Evolutionary conservation across 2,329 filamentous ascomycete genomes (phyloP).

Genomic region (Bipolaris sorokiniana): DNA sequence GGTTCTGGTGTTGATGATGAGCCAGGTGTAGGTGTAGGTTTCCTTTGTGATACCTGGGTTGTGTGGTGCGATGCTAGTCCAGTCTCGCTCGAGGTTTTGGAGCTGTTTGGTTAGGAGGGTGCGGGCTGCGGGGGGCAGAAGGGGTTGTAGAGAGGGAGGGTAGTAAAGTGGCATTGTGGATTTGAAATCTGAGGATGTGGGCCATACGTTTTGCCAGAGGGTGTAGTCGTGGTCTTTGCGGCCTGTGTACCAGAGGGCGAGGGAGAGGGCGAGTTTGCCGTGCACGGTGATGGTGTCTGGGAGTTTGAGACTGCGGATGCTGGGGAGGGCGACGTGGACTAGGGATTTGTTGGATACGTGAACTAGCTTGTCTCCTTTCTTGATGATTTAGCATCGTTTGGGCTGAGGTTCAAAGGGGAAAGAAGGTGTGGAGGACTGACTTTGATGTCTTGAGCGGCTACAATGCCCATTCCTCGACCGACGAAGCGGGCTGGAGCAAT

Average conservation of each 20-base stretch:
- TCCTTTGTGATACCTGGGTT: constrained; percentile 51
- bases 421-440: constrained; percentile 51
- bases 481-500: constrained; percentile 71
- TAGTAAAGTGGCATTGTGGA: constrained; percentile 64
- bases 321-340: constrained; percentile 64
- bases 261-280: constrained; percentile 72
- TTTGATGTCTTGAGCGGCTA: constrained; percentile 70
- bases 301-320: constrained; percentile 58
- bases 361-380: constrained; percentile 68
- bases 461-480: constrained; percentile 77
- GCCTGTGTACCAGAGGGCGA: constrained; percentile 58
- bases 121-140: constrained; percentile 46
- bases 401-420: not conserved
- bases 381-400: constrained; percentile 26
- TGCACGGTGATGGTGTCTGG: constrained; percentile 67
- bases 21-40: constrained; percentile 63
- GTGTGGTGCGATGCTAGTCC: constrained; percentile 54
- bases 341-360: constrained; percentile 68
- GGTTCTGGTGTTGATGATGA: constrained; percentile 65
- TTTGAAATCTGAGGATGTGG: constrained; percentile 65
- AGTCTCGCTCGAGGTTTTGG: constrained; percentile 59
- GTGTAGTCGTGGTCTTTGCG: constrained; percentile 53
- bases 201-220: constrained; percentile 72
- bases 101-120: constrained; percentile 62
- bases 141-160: constrained; percentile 50